A percentile compares a stretch with the other conserved stretches of the same genome.
These are phyloP conservation scores for Boletus bicolor DNA, from an alignment of 768 basidiomycete genomes.

Conservation along the genomic window DNA sequence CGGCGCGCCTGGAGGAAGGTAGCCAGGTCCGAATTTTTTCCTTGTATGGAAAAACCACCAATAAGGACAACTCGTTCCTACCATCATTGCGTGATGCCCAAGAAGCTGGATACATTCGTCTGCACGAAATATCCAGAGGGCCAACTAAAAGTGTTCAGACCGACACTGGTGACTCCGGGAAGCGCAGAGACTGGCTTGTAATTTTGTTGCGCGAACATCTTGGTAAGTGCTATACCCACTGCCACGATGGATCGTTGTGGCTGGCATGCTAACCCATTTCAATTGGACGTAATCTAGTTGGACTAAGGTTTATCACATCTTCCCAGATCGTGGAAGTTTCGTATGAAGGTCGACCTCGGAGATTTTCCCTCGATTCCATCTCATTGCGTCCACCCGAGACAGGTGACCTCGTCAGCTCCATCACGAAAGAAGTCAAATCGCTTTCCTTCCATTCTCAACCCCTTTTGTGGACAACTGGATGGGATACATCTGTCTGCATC, in stretches of 20 bases:
- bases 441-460: constrained; percentile 43
- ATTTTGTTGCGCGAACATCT: constrained; percentile 65
- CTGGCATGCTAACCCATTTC: constrained; percentile 4
- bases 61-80: constrained; percentile 41
- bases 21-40: constrained; percentile 47
- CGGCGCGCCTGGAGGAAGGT: constrained; percentile 53
- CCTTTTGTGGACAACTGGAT: constrained; percentile 59
- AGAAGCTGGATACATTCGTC: constrained; percentile 50
- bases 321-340: constrained; percentile 58
- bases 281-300: constrained; percentile 45
- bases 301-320: constrained; percentile 63
- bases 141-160: constrained; percentile 18
- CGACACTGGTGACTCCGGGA: constrained; percentile 24
- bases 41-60: constrained; percentile 37
- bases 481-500: constrained; percentile 62
- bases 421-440: constrained; percentile 41
- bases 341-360: constrained; percentile 60
- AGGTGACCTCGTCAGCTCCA: constrained; percentile 25
- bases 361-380: constrained; percentile 54
- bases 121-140: constrained; percentile 45
- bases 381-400: constrained; percentile 27
- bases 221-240: constrained; percentile 40
- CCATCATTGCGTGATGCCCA: constrained; percentile 48
- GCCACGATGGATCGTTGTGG: not conserved
- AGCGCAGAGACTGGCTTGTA: constrained; percentile 62